Evolutionary conservation across 306 rosid genomes (phyloP).

Genomic region (Senna siamea): DNA sequence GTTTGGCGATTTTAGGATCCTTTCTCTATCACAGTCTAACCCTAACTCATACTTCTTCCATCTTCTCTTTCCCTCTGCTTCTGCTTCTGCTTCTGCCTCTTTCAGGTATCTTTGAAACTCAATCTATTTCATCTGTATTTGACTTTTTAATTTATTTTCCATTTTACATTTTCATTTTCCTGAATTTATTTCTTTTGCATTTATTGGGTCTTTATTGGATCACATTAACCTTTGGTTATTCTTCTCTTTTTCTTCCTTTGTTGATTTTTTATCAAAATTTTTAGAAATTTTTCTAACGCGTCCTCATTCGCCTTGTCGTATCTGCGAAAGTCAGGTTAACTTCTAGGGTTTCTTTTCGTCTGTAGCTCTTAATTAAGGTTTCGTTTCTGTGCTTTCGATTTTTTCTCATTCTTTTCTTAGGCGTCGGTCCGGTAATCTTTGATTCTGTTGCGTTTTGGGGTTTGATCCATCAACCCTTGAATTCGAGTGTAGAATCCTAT

Average conservation of each 20-base stretch:
- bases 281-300: conserved; percentile 13
- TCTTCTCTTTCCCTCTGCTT: background rate
- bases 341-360: conserved; percentile 33
- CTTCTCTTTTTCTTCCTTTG: background rate
- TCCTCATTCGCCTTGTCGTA: background rate
- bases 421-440: background rate
- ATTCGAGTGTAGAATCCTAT: conserved; percentile 36
- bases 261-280: background rate
- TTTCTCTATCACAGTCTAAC: background rate
- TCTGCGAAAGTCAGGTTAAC: conserved; percentile 24
- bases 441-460: conserved; percentile 28
- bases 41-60: background rate
- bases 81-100: background rate
- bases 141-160: background rate
- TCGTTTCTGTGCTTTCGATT: conserved; percentile 1
- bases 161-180: background rate
- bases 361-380: conserved; percentile 23
- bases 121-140: background rate
- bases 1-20: background rate
- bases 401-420: conserved; percentile 12
- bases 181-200: background rate
- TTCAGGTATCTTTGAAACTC: conserved; percentile 48
- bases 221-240: background rate
- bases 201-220: background rate
- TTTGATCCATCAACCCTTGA: conserved; percentile 50